These are phyloP conservation scores for Penicillium lividum DNA, from an alignment of 495 filamentous ascomycete genomes.

Conservation along the genomic window DNA sequence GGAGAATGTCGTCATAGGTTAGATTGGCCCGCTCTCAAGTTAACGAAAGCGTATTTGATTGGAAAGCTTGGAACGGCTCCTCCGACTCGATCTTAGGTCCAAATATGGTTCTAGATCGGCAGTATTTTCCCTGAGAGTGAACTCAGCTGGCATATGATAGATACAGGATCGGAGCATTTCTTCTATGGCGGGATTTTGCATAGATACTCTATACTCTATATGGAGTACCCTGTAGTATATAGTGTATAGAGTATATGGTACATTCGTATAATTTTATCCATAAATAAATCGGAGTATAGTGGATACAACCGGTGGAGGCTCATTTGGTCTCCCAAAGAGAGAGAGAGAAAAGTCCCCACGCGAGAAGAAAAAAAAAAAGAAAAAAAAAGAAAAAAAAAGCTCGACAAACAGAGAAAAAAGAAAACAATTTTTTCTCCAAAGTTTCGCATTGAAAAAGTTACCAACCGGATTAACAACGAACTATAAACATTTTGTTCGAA, in stretches of 20 bases:
- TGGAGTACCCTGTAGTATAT: background rate
- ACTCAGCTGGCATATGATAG: too few relatives aligned
- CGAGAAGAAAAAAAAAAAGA: constrained; percentile 14
- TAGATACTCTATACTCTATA: background rate
- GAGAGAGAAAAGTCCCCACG: constrained; percentile 19
- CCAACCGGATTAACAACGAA: too few relatives aligned
- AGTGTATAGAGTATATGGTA: background rate
- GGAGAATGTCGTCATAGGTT: constrained; percentile 21
- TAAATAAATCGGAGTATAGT: constrained; percentile 14
- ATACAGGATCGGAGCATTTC: too few relatives aligned
- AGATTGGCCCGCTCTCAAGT: constrained; percentile 12
- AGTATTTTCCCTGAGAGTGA: constrained; percentile 9
- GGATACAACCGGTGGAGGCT: constrained; percentile 33
- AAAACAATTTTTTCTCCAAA: constrained; percentile 34
- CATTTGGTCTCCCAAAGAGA: constrained; percentile 14
- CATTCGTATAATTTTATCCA: too few relatives aligned
- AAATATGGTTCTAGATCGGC: constrained; percentile 22
- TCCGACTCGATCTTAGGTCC: constrained; percentile 20
- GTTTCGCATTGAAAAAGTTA: too few relatives aligned
- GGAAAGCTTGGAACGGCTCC: constrained; percentile 13
- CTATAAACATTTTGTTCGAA: too few relatives aligned
- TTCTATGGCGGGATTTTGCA: too few relatives aligned
- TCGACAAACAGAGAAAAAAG: constrained; percentile 46
- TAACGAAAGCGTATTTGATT: constrained; percentile 10
- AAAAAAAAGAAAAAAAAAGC: constrained; percentile 22